Evolutionary conservation across 1,284 basidiomycete species (phyloP).

Genomic region (Ganoderma resinaceum): DNA sequence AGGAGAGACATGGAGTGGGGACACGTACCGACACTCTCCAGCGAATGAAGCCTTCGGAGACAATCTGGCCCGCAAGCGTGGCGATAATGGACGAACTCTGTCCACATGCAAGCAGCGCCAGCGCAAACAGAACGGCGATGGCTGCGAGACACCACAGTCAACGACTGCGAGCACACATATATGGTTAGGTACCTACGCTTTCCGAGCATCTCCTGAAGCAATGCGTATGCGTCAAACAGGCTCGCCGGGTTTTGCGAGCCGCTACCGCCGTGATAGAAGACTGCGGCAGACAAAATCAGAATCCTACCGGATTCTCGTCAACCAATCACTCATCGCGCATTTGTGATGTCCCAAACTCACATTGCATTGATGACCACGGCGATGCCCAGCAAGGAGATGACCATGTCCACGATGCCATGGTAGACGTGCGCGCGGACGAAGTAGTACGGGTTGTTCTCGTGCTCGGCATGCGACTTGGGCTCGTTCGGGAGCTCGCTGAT

Average conservation of each 20-base stretch:
- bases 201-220: constrained; percentile 75
- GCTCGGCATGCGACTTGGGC: constrained; percentile 38
- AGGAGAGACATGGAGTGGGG: constrained; percentile 18
- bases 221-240: constrained; percentile 82
- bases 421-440: constrained; percentile 82
- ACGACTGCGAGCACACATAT: not conserved
- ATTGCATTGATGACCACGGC: constrained; percentile 90
- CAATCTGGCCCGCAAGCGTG: constrained; percentile 91
- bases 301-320: constrained; percentile 52
- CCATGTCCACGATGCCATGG: constrained; percentile 78
- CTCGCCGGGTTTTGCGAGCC: constrained; percentile 61
- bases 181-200: constrained; percentile 53
- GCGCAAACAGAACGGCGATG: constrained; percentile 85
- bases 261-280: constrained; percentile 72
- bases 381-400: constrained; percentile 75
- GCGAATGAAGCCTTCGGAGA: constrained; percentile 92
- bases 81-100: constrained; percentile 95
- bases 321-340: constrained; percentile 9
- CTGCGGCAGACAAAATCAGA: constrained; percentile 70
- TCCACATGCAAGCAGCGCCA: constrained; percentile 86
- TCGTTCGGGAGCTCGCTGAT: constrained; percentile 26
- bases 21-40: constrained; percentile 84
- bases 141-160: constrained; percentile 43
- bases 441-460: constrained; percentile 69
- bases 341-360: constrained; percentile 44